Conservation (phyloP, 371 early-diverging fungal species). For the Smittium culicis region DNA sequence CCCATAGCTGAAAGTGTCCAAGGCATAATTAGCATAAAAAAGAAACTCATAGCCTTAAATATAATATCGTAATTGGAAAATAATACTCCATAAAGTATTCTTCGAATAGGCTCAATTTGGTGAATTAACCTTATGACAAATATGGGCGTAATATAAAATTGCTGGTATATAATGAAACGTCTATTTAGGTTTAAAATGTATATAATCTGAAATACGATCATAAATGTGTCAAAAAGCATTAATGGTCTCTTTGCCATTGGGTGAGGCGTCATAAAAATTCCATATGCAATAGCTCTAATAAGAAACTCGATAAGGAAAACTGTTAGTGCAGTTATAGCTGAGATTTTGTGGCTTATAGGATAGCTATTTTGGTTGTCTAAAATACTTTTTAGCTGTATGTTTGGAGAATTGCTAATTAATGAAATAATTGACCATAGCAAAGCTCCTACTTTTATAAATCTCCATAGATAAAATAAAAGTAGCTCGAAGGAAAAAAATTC, state of each 20-base stretch:
- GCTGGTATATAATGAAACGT: neutral
- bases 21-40: slow-evolving; percentile 43
- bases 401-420: slow-evolving; percentile 7
- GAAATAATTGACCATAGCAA: neutral
- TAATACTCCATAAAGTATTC: slow-evolving; percentile 44
- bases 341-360: neutral
- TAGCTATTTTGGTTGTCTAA: neutral
- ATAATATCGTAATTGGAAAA: slow-evolving; percentile 42
- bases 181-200: slow-evolving; percentile 22
- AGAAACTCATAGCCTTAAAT: slow-evolving; percentile 41
- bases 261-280: slow-evolving; percentile 48
- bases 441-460: neutral
- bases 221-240: slow-evolving; percentile 52
- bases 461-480: slow-evolving; percentile 6
- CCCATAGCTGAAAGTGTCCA: slow-evolving; percentile 54
- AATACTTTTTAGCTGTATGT: slow-evolving; percentile 1
- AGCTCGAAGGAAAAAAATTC: no score
- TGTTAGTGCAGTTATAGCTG: no score
- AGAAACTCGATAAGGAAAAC: slow-evolving; percentile 38
- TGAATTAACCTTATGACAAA: slow-evolving; percentile 50
- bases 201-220: slow-evolving; percentile 40
- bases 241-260: slow-evolving; percentile 47
- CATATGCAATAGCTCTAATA: slow-evolving; percentile 48
- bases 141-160: slow-evolving; percentile 26
- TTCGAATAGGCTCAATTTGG: slow-evolving; percentile 38